phyloP scores from a whole-genome alignment of 371 early-diverging fungal genomes.

The Circinella umbellata region DNA sequence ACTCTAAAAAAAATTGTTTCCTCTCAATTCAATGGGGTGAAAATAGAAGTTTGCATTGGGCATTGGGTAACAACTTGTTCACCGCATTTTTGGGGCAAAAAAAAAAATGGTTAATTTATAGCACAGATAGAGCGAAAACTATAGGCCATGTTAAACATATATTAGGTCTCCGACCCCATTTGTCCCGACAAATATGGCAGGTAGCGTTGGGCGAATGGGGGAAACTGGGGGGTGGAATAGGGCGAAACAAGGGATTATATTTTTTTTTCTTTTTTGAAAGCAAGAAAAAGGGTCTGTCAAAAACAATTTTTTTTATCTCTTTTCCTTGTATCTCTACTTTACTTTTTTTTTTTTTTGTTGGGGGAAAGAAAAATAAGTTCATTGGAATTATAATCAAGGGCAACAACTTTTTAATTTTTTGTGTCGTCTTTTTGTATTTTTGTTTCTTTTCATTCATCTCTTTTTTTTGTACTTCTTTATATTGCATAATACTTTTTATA shows the following conservation, averaged over 20 bases:
- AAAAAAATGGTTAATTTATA: neutral
- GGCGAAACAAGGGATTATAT: constrained; percentile 10
- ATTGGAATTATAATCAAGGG: neutral
- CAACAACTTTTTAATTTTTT: neutral
- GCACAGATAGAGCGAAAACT: constrained; percentile 6
- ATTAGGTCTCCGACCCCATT: constrained; percentile 12
- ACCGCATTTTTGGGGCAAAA: constrained; percentile 6
- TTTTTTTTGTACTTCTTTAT: constrained; percentile 14
- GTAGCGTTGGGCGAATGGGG: too few species aligned
- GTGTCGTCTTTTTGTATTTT: constrained; percentile 11
- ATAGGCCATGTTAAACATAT: neutral
- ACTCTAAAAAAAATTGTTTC: too few species aligned
- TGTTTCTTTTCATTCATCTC: constrained; percentile 12
- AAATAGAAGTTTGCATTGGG: too few species aligned
- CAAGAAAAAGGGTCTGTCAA: constrained; percentile 17
- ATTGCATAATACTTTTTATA: constrained; percentile 4
- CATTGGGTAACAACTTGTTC: too few species aligned
- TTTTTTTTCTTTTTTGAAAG: neutral
- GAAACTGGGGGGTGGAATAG: too few species aligned
- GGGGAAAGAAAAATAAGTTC: constrained; percentile 22
- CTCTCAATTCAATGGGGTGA: too few species aligned
- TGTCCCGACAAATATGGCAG: constrained; percentile 8
- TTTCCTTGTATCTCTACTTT: constrained; percentile 16
- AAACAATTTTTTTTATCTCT: constrained; percentile 13
- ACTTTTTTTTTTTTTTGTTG: constrained; percentile 25